Evolutionary conservation across 2,329 filamentous ascomycete genomes (phyloP).

Genomic region (Atkinsonella hypoxylon): DNA sequence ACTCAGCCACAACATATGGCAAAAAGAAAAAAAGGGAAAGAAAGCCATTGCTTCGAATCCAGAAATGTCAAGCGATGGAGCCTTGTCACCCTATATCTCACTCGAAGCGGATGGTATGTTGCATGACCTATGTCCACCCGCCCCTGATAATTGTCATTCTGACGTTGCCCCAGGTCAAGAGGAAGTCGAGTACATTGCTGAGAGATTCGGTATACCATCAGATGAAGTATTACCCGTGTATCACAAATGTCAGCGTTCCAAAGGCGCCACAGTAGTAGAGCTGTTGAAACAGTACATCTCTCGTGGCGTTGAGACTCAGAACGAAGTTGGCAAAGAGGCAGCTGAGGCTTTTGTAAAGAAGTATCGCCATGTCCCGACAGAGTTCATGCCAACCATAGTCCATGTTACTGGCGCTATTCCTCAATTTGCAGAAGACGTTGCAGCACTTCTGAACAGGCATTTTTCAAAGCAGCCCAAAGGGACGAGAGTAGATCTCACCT

Average conservation of each 20-base stretch:
- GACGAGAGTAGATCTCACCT: conserved; percentile 25
- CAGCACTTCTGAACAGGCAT: conserved; percentile 28
- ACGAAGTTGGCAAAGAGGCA: conserved; percentile 17
- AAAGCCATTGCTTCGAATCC: conserved; percentile 10
- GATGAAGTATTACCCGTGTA: conserved; percentile 31
- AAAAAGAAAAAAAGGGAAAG: conserved; percentile 28
- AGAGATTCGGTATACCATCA: conserved; percentile 28
- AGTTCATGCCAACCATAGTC: conserved; percentile 31
- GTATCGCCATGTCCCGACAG: conserved; percentile 29
- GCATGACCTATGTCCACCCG: not conserved
- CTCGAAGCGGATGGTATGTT: not conserved
- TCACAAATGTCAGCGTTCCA: conserved; percentile 24
- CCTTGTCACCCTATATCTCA: conserved; percentile 9
- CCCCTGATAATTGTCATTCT: not conserved
- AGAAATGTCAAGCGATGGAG: conserved; percentile 10
- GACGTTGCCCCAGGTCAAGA: conserved; percentile 18
- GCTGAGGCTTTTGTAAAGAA: conserved; percentile 24
- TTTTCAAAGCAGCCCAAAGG: conserved; percentile 27
- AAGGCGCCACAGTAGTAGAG: conserved; percentile 27
- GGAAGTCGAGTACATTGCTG: conserved; percentile 31
- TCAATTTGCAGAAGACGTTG: conserved; percentile 27
- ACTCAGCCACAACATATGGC: conserved; percentile 23
- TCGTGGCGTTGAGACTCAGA: conserved; percentile 22
- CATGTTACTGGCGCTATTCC: conserved; percentile 25
- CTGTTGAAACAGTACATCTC: conserved; percentile 32